Evolutionary conservation across 1,284 basidiomycete species (phyloP), one percentile per base, ranked within the genome.

Genomic region (Rhodotorula sp.): DNA sequence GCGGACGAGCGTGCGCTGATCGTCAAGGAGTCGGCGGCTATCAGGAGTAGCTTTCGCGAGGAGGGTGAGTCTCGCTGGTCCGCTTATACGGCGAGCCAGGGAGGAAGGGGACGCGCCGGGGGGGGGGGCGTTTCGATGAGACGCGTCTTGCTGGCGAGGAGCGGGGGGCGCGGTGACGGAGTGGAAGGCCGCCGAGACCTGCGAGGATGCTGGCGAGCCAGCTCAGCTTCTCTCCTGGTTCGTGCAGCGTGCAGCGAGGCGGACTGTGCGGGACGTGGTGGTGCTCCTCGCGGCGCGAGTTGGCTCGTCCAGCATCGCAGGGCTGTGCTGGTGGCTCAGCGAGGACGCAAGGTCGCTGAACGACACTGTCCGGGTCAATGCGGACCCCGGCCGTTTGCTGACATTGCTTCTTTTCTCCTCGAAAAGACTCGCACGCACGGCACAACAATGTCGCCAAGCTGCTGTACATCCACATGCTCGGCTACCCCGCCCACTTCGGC

Each of bases 381-480:
- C 24, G 19, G 24, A n/a, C 48, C 4, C 6, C 22, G 22, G n/a
- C 9, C 24, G 24, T 10, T 20, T 6, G 24, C 48, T 49, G 48
- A 49, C 48, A 44, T 17, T 17, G 39, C 48, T 29, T 3, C 57
- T 7, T 27, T 22, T 57, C 24, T 48, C 6, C 48, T 11, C 17
- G 15, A 7, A 3, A 11, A 74, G 92, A 95, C 83, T 89, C 91
- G 51, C 91, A 89, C 81, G 85, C 91, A 71, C 89, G 94, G 67
- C 91, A 98, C 81, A 93, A 98, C 85, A 97, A 96, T 83, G 90
- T 99, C 79, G 94, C 95, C 70, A 99, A 99, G 81, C 86, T 99
- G 30, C 88, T 99, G 73, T 99, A 99, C 84, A 99, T 99, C 81
- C 94, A 99, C 82, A 99, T 99, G 96, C 89, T 99, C 32, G 96